Evolutionary conservation across 2,329 filamentous ascomycete species (phyloP).

Genomic region (Ophiostoma populinum): DNA sequence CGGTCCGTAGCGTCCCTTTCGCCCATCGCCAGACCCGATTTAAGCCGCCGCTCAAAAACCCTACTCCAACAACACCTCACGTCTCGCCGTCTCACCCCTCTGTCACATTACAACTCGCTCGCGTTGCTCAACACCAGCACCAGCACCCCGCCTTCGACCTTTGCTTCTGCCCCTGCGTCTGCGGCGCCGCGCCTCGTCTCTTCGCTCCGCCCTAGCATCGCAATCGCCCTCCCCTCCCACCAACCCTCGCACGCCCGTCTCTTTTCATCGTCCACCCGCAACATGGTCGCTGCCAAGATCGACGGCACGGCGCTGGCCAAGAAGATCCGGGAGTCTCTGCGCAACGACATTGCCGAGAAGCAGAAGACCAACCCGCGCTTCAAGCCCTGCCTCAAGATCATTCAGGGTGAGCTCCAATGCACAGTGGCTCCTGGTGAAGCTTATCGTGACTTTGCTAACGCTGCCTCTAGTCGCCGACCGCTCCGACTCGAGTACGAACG

Average conservation of each 20-base stretch:
- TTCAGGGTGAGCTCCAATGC: slow-evolving; percentile 64
- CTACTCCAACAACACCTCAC: background rate
- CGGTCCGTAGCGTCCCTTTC: slow-evolving; percentile 9
- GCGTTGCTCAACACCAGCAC: background rate
- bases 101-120: too few species aligned
- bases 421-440: background rate
- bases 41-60: slow-evolving; percentile 7
- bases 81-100: background rate
- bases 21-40: slow-evolving; percentile 8
- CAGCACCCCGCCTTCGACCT: slow-evolving; percentile 1
- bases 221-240: background rate
- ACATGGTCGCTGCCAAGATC: slow-evolving; percentile 79
- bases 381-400: slow-evolving; percentile 79
- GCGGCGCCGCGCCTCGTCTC: slow-evolving; percentile 7
- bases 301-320: slow-evolving; percentile 94
- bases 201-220: too few species aligned
- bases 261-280: slow-evolving; percentile 32
- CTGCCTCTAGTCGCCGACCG: slow-evolving; percentile 67
- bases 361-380: slow-evolving; percentile 75
- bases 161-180: background rate
- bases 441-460: background rate
- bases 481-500: slow-evolving; percentile 66
- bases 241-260: background rate
- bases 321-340: slow-evolving; percentile 68
- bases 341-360: slow-evolving; percentile 61